These are phyloP conservation scores for Amanita polypyramis DNA, from an alignment of 768 basidiomycete species.

Conservation along the genomic window DNA sequence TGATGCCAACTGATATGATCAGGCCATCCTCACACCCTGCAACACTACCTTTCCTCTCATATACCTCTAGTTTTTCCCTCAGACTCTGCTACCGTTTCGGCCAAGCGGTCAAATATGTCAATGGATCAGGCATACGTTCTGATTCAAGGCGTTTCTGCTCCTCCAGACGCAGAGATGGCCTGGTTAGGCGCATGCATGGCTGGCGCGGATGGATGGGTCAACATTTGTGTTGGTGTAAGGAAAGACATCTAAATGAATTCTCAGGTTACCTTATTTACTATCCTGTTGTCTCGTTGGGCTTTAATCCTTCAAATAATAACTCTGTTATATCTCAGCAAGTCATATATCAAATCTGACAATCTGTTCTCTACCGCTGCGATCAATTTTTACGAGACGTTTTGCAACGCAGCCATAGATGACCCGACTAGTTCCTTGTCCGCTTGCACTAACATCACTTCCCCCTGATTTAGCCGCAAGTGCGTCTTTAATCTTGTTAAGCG, in stretches of 20 bases:
- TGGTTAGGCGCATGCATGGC: conserved; percentile 91
- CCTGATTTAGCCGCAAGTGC: conserved; percentile 29
- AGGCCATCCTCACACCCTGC: conserved; percentile 70
- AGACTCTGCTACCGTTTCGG: conserved; percentile 31
- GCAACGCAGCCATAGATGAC: conserved; percentile 74
- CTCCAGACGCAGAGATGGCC: conserved; percentile 81
- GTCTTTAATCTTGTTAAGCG: conserved; percentile 55
- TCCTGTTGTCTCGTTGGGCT: not conserved
- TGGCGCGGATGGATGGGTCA: conserved; percentile 94
- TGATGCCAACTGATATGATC: conserved; percentile 6
- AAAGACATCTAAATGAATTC: conserved; percentile 13
- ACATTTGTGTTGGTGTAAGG: conserved; percentile 67
- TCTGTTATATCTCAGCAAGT: not conserved
- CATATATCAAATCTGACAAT: conserved; percentile 61
- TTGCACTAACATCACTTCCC: conserved; percentile 19
- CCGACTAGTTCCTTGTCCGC: conserved; percentile 41
- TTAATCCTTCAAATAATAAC: no score
- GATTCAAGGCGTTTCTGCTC: conserved; percentile 77
- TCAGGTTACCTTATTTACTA: not conserved
- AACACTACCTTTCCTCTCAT: conserved; percentile 55
- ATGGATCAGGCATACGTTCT: conserved; percentile 61
- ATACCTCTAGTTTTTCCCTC: conserved; percentile 74
- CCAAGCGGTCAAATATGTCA: conserved; percentile 28
- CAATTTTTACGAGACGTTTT: conserved; percentile 68
- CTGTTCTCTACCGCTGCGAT: conserved; percentile 66